A percentile compares a stretch with the other conserved stretches of the same genome.
These are phyloP conservation scores for Prinsepia uniflora DNA, from an alignment of 306 rosid genomes.

Conservation along the genomic window DNA sequence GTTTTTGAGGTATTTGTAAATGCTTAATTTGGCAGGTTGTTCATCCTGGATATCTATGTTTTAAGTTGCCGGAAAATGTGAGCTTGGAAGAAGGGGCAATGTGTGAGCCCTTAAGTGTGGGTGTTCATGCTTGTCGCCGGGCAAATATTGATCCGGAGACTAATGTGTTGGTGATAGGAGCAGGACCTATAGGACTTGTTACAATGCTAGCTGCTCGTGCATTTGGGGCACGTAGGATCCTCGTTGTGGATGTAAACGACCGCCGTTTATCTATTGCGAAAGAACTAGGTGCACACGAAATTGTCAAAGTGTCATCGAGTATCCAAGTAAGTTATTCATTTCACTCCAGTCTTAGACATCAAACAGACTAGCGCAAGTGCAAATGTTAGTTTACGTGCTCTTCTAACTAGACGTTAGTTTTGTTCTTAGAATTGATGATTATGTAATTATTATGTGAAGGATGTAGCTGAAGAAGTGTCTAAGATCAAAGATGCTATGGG, in stretches of 20 bases:
- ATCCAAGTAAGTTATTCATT: constrained; percentile 23
- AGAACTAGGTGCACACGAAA: constrained; percentile 36
- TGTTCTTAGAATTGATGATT: too few relatives aligned
- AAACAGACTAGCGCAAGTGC: too few relatives aligned
- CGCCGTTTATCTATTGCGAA: constrained; percentile 40
- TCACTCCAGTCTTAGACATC: too few relatives aligned
- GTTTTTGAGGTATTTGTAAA: not conserved
- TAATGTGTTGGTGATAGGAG: constrained; percentile 37
- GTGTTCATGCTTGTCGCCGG: constrained; percentile 44
- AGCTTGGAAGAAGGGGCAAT: constrained; percentile 51
- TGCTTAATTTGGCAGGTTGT: constrained; percentile 30
- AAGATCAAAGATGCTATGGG: constrained; percentile 31
- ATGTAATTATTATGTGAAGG: constrained; percentile 11
- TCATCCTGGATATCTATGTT: constrained; percentile 39
- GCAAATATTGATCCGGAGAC: constrained; percentile 38
- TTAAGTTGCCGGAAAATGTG: constrained; percentile 35
- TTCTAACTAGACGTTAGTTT: too few relatives aligned
- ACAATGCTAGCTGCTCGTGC: constrained; percentile 40
- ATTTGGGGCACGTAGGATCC: constrained; percentile 35
- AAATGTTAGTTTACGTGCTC: too few relatives aligned
- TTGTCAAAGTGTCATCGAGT: constrained; percentile 31
- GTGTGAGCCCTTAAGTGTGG: constrained; percentile 45
- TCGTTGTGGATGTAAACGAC: constrained; percentile 38
- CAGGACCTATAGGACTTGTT: constrained; percentile 47
- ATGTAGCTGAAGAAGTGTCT: constrained; percentile 32